Evolutionary conservation across 805 yeast genomes (phyloP), one percentile per base, ranked within the genome.

Genomic region (Metschnikowia kunwiensis): DNA sequence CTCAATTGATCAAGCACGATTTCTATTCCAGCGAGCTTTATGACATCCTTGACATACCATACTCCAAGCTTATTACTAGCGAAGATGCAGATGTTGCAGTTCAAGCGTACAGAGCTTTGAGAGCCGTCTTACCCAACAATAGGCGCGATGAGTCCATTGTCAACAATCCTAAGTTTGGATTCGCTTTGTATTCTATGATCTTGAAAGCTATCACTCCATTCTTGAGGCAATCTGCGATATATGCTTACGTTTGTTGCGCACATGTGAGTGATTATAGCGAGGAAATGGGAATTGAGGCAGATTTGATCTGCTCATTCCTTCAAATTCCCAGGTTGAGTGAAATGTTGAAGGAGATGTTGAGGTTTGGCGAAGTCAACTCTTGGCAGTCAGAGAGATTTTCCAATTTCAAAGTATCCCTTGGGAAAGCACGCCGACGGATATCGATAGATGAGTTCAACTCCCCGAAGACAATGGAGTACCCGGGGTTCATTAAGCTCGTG

Each of bases 151-250:
- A 50, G 7, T 16, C 32, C 31, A 31, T 49, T 3, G 37, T 39
- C 2, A 35, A 53, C 17, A 51, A 57, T 25, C 42, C 49, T 1
- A 49, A 41, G 8, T 61, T 69, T 38, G 67, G 77, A 0, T 36
- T 53, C 20, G 62, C 74, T 1, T 43, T 80, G 3, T 77, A 68
- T 48, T 64, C 80, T 0, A 67, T 82, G 75, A 30, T 80, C 14
- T 54, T 72, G n/a, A 78, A 75, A 48, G 57, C 79, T 1, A 55
- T 72, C 7, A 74, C 82, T 0, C 86, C 88, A 14, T 85, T 80
- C 46, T 62, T 85, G 36, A 66, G 94, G 44, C 73, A 77, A 47
- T 64, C 77, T 11, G 72, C 82, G 5, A 73, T 85, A 5, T 77
- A 74, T 47, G 65, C 78, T 0, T 68, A 59, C 51, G 74, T 77